Conservation (phyloP, 345 rosid species). For the Euphorbia peplus region DNA sequence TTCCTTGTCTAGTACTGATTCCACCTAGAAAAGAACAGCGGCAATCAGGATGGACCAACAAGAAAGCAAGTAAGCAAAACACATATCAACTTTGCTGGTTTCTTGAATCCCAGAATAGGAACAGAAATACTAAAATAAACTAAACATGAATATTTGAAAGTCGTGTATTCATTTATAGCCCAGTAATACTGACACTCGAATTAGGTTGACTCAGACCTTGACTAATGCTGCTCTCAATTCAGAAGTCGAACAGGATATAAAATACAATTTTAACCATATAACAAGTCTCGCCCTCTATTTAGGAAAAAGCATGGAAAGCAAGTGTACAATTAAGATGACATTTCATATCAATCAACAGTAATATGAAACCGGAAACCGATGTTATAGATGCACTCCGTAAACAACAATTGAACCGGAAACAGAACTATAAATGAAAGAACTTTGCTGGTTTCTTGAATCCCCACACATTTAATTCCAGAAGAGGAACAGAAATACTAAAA, state of each 20-base stretch:
- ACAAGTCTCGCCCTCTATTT: not conserved
- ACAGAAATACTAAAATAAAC: conserved; percentile 1
- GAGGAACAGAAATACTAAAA: not conserved
- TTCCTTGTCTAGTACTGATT: conserved; percentile 81
- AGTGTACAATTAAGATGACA: not conserved
- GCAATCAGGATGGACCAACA: not conserved
- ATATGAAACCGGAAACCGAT: not conserved
- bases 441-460: not conserved
- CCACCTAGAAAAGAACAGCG: conserved; percentile 56
- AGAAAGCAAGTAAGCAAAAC: not conserved
- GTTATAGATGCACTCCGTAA: not conserved
- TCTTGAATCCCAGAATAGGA: not conserved
- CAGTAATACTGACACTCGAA: not conserved
- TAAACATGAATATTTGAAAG: not conserved
- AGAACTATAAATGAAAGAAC: not conserved
- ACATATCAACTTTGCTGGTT: not conserved
- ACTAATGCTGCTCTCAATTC: conserved; percentile 2
- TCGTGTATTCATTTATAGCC: not conserved
- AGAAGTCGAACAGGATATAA: not conserved
- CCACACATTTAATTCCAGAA: too few relatives aligned
- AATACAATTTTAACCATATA: not conserved
- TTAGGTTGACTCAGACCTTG: not conserved
- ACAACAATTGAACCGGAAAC: conserved; percentile 3
- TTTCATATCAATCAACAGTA: not conserved
- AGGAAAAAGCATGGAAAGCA: not conserved